Evolutionary conservation across 116 monocot genomes (phyloP), one percentile per base, ranked within the genome.

Genomic region (Dioscorea cayenensis): DNA sequence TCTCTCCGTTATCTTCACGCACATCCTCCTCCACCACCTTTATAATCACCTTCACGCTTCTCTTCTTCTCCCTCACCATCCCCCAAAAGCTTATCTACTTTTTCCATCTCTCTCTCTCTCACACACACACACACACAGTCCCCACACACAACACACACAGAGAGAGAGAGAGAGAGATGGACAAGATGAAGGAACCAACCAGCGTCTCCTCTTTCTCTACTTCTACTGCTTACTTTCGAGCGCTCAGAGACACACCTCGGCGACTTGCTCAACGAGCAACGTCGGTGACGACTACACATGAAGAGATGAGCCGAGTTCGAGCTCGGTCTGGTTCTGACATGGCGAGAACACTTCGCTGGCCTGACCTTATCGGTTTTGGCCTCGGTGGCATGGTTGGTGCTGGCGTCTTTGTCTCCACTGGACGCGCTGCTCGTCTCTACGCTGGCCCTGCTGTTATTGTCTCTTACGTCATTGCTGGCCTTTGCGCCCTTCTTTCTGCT

Each of bases 351-450:
- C 90, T 97, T 22, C 78, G 90, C 22, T 92, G 96, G 96, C 51
- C 60, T 7, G 96, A 97, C 71, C 84, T 97, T 14, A 71, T 97
- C 49, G 90, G 87, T 9, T 71, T 93, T 17, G 93, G 96, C 5
- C 73, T 96, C 22, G 96, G 92, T 0, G 96, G 96, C 10, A 97
- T 97, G 96, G 88, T 93, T 28, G 96, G 96, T 12, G 96, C 96
- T 65, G 96, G 96, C 7, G 88, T 97, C 28, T 97, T 97, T 79
- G 88, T 97, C 25, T 66, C 84, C 61, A 82, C 87, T 55, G 93
- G 93, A 14, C 79, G 76, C 36, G 92, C 96, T 63, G 86, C 93
- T 9, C 60, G 77, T 1, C 29, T 75, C 37, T 66, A 70, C 71
- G 88, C 96, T 36, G 96, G 96, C 10, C 90, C 96, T 4, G 87